Evolutionary conservation across 2,329 filamentous ascomycete species (phyloP).

Genomic region (Aureobasidium subglaciale): DNA sequence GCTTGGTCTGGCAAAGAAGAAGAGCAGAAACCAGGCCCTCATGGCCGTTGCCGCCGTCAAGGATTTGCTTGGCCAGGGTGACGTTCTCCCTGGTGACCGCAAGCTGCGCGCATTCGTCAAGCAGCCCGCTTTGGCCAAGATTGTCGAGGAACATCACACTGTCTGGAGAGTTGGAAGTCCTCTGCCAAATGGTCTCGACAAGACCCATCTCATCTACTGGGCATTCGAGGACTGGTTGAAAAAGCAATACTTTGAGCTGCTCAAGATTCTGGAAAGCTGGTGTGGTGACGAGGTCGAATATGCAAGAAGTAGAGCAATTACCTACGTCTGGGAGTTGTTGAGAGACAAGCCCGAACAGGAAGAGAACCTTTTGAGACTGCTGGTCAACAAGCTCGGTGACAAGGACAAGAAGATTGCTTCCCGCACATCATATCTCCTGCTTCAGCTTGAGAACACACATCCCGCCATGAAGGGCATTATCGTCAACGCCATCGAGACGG

Average conservation of each 20-base stretch:
- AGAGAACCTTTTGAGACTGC: slow-evolving; percentile 78
- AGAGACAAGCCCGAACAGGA: slow-evolving; percentile 98
- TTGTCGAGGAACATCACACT: slow-evolving; percentile 55
- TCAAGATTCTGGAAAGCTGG: slow-evolving; percentile 87
- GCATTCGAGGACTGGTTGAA: slow-evolving; percentile 95
- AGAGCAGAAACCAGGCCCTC: slow-evolving; percentile 85
- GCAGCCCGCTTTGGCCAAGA: slow-evolving; percentile 68
- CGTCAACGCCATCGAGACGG: slow-evolving; percentile 75
- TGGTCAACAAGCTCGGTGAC: slow-evolving; percentile 96
- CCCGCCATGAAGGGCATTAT: slow-evolving; percentile 91
- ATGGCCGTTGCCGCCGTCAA: slow-evolving; percentile 89
- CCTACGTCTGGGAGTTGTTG: slow-evolving; percentile 83
- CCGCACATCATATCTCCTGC: slow-evolving; percentile 82
- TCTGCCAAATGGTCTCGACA: slow-evolving; percentile 66
- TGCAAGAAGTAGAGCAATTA: slow-evolving; percentile 77
- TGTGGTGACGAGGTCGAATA: slow-evolving; percentile 94
- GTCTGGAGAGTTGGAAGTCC: slow-evolving; percentile 63
- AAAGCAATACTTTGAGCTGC: slow-evolving; percentile 82
- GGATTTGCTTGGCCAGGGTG: slow-evolving; percentile 85
- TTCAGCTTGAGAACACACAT: slow-evolving; percentile 82
- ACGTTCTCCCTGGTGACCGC: slow-evolving; percentile 72
- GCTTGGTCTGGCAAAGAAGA: slow-evolving; percentile 77
- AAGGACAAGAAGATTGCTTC: slow-evolving; percentile 94
- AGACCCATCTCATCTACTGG: slow-evolving; percentile 78
- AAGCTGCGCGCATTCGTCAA: slow-evolving; percentile 72